Base-by-base conservation (phyloP, 1,284 basidiomycete species). In the Volvariella surrecta region DNA sequence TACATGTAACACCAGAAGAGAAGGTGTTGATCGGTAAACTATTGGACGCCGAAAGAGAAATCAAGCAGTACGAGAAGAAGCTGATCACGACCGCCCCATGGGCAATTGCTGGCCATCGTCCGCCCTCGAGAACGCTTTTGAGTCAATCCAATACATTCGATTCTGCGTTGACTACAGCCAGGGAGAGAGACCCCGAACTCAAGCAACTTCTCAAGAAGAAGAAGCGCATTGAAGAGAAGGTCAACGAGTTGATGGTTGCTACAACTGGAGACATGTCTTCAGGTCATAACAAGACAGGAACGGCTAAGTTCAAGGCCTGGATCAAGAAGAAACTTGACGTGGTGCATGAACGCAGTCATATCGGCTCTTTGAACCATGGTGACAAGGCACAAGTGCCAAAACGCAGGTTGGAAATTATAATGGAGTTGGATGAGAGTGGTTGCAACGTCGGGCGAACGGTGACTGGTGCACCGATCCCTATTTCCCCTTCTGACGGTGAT, bases 221-320 rank as follows among this genome's bases (percentile, higher is more conserved):
- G 52, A 66, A 61, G 42, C 59, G 62, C 31, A 44, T 60, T 9
- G 56, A 59, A 46, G 57, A 60, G 4, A 59, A 58, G 45, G 50
- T 61, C 21, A 52, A 45, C 22, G 61, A 64, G 50, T 48, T 60
- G 45, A 54, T 69, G 52, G 7, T 16, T 4, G 37, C 15, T n/a
- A 20, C 24, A n/a, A 52, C 50, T 16, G 52, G 50, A 22, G 44
- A 48, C 24, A 46, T 50, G 11, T 48, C 53, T 19, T 58, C 55
- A 31, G 56, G 57, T 17, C 46, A 47, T 9, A 45, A 51, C 4
- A 22, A 49, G 18, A 56, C 50, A 6, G 56, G 69, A 8, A 60
- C 72, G 2, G 65, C 70, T 39, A 72, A 67, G 51, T 57, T 84
- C 42, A 79, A 74, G 48, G 67, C 71, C 3, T 84, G 82, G 82